Conservation (phyloP, 768 basidiomycete species). For the Kwoniella europaea region DNA sequence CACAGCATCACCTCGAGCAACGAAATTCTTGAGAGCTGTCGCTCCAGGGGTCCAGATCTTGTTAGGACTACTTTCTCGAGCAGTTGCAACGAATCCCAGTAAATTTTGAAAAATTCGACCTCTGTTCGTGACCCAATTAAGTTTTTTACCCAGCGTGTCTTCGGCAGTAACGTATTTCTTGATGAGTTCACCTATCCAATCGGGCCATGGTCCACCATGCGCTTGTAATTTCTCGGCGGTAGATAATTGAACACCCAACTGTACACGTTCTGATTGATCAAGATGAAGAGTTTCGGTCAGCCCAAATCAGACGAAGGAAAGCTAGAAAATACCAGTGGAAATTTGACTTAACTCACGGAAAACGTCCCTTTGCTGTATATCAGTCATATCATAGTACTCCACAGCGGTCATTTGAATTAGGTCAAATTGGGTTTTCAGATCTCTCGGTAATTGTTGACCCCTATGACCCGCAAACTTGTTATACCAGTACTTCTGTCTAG, state of each 20-base stretch:
- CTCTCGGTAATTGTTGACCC: conserved; percentile 31
- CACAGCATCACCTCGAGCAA: conserved; percentile 32
- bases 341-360: conserved; percentile 43
- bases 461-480: conserved; percentile 2
- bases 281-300: no score
- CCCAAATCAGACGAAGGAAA: neutral
- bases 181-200: conserved; percentile 70
- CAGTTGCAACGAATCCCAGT: conserved; percentile 66
- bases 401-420: conserved; percentile 58
- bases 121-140: conserved; percentile 71
- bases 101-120: conserved; percentile 79
- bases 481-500: conserved; percentile 38
- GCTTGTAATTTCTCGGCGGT: conserved; percentile 82
- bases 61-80: conserved; percentile 13
- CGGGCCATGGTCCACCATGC: conserved; percentile 71
- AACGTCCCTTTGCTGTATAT: conserved; percentile 73
- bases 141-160: conserved; percentile 65
- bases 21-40: neutral
- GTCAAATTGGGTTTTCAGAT: conserved; percentile 39
- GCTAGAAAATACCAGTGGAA: neutral
- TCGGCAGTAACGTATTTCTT: conserved; percentile 66
- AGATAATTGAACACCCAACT: conserved; percentile 75
- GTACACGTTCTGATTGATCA: conserved; percentile 64
- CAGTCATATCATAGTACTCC: conserved; percentile 68
- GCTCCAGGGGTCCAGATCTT: neutral